These are phyloP conservation scores for Plantago elongata DNA, from an alignment of 257 asterid species.

Conservation along the genomic window DNA sequence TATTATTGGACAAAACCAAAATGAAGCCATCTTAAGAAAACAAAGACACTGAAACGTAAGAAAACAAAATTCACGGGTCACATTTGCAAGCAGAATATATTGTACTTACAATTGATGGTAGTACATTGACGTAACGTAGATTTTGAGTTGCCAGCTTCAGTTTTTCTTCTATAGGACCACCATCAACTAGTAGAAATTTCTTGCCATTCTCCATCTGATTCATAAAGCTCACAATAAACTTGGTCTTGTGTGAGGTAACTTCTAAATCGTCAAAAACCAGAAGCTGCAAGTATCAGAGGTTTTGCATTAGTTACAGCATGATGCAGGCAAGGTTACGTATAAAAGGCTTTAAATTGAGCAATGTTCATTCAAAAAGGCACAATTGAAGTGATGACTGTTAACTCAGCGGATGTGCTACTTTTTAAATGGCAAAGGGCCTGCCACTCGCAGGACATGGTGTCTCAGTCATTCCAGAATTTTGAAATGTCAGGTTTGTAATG, in stretches of 20 bases:
- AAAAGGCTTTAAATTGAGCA: too few relatives aligned
- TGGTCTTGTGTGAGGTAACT: conserved; percentile 83
- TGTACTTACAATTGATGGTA: conserved; percentile 80
- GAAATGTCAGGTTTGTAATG: neutral
- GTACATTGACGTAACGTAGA: conserved; percentile 74
- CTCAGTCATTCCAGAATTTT: neutral
- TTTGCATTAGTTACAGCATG: conserved; percentile 22
- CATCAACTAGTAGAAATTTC: conserved; percentile 83
- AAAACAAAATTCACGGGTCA: neutral
- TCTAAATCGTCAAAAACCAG: conserved; percentile 78
- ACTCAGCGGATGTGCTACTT: too few relatives aligned
- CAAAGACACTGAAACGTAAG: neutral
- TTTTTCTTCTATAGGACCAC: conserved; percentile 65
- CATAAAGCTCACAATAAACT: conserved; percentile 63
- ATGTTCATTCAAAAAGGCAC: too few relatives aligned
- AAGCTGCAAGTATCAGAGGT: conserved; percentile 45
- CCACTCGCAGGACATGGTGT: neutral
- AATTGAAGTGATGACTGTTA: too few relatives aligned
- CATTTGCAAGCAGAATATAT: neutral
- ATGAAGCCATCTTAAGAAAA: neutral
- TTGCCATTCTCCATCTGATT: conserved; percentile 65
- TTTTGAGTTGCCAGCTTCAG: conserved; percentile 86
- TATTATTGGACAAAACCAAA: neutral
- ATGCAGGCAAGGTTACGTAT: conserved; percentile 8
- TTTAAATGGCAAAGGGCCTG: neutral